Evolutionary conservation across 345 rosid genomes (phyloP), one percentile per base, ranked within the genome.

Genomic region (Camelina hispida): DNA sequence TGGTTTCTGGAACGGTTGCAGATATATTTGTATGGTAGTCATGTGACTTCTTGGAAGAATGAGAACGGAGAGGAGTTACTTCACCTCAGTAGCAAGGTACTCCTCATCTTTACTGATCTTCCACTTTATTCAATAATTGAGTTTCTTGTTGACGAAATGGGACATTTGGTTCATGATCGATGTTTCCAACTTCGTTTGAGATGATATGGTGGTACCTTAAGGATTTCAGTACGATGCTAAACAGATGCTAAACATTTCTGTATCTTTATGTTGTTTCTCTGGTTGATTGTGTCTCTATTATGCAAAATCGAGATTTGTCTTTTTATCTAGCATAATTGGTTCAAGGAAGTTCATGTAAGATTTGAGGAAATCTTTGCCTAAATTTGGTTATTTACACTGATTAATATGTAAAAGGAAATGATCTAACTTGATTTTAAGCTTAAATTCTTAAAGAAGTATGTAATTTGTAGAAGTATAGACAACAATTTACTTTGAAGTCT

Each of bases 41-140:
- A 91, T 13, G 93, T 94, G 64, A 94, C 97, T 54, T 91, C 98
- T 76, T 94, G 98, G 98, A 91, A 84, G 87, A 88, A 94, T 84
- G 91, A 86, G 66, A 86, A 86, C 46, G 89, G 92, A 58, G 98
- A 91, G 76, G 98, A 90, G 86, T 78, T 90, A 66, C 89, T 90
- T 78, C 80, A 87, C 80, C 84, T 90, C 57, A 88, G 93, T 79
- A 88, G 80, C 80, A 90, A 87, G 93, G 96, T 90, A 66, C 55
- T 65, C 4, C 78, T 37, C 18, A 16, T 44, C n/a, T 44, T 4
- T 4, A 16, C 55, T 35, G 4, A 34, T 23, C 54, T 75, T 51
- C 20, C 34, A 14, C 22, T 30, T 57, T 3, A 47, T 48, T 58
- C 16, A 43, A 10, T 7, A 20, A 20, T 53, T 62, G 23, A 53